Base-by-base conservation (phyloP, 441 rosid species). In the Flueggea neowawraea region DNA sequence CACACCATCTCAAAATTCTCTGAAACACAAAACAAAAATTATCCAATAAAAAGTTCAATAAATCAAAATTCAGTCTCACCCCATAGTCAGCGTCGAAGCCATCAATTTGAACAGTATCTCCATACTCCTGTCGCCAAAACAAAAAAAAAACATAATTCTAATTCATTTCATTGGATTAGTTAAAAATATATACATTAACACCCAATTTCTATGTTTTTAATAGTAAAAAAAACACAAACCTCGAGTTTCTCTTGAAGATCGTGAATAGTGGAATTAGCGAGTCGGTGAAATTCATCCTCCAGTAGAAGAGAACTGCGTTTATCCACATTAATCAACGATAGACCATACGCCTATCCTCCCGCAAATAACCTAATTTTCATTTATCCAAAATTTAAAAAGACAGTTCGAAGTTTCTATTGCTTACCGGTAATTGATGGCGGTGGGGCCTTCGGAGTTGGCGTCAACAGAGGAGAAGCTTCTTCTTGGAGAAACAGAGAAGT, bases 41-140 rank as follows among this genome's bases (percentile, higher is more conserved):
- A 45, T 5, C 14, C 50, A 45, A n/a, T 33, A 48, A 16, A 16
- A 60, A 54, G 52, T 16, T 12, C n/a, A 1, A 50, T 0, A 4
- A 48, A 6, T 14, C n/a, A n/a, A n/a, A n/a, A n/a, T 47, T 11
- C 57, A 52, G 41, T 58, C 82, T 79, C 80, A 89, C 99, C 91
- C 94, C 94, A 60, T 86, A 95, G 69, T 91, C 97, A 16, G 86
- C 82, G 72, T 95, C 96, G 66, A 89, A 82, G 6, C 99, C 99
- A 75, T 95, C 91, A 57, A 95, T 69, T 73, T 89, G 87, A 33
- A 84, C 62, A 12, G 8, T 58, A 73, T 94, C 96, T 15, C 96
- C 96, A 73, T 87, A 94, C 55, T 89, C 96, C 95, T 94, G 81
- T 52, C 66, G 70, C 12, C 52, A n/a, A 36, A 57, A 9, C 57